Base-by-base conservation (phyloP, 2,329 filamentous ascomycete genomes). In the Neurospora sp. region DNA sequence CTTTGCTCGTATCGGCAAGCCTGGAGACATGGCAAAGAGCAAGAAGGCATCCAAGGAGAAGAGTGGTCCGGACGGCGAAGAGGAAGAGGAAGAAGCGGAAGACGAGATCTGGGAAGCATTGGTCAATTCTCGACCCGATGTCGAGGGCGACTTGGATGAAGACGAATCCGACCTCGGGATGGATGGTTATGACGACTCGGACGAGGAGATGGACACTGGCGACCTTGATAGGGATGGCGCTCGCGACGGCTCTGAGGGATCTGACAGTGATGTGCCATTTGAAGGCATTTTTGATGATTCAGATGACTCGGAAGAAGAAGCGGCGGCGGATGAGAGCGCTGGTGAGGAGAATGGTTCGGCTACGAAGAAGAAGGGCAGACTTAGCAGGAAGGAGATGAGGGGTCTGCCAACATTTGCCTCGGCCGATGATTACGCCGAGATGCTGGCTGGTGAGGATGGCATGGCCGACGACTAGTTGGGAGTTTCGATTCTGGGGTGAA, bases 341-440 rank as follows among this genome's bases (percentile, higher is more conserved):
- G 80, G 80, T 38, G 78, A 79, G 42, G 81, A 82, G 42, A 81
- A 82, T 39, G 81, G 82, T 9, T 82, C 82, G 74, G 78, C 79
- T 67, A 82, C 78, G 36, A 76, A 76, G 66, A 79, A 82, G 62
- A 82, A 83, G 74, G 78, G 76, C 72, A 85, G 84, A 75, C 86
- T 88, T 78, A 92, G 91, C 82, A 90, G 87, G 82, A 93, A 90
- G 85, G 93, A 93, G 83, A 84, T 98, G 80, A 97, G 93, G 86
- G 89, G 89, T 73, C 83, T 99, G 75, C 96, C 96, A 7, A 96
- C 89, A 42, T 99, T 99, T 83, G 96, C 96, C 23, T 96, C 93
- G 39, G 91, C 87, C 39, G 96, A 98, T 69, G 96, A 98, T 79
- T 99, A 98, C 80, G 95, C 93, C 17, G 91, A 91, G 76, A 85